Conservation (phyloP, 345 rosid genomes). For the Raphanus sativus region DNA sequence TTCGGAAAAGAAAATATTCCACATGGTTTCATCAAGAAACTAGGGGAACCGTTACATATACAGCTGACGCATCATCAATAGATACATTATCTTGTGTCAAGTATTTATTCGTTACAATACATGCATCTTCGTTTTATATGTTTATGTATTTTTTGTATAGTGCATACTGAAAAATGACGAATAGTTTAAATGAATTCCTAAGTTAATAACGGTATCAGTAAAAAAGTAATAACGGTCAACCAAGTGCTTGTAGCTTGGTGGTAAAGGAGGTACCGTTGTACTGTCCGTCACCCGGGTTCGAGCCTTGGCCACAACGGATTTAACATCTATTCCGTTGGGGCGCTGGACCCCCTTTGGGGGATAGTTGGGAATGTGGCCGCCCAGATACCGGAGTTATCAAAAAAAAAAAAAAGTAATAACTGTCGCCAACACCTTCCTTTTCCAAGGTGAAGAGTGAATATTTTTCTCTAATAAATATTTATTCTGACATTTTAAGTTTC, state of each 20-base stretch:
- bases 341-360: no score
- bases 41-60: constrained; percentile 18
- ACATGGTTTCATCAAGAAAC: constrained; percentile 34
- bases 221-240: no score
- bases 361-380: no score
- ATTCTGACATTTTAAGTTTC: no score
- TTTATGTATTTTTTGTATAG: background rate
- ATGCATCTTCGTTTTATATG: background rate
- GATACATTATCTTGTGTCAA: constrained; percentile 5
- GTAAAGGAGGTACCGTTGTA: no score
- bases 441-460: background rate
- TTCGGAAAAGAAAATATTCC: background rate
- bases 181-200: background rate
- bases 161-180: constrained; percentile 9
- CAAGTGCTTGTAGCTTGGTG: no score
- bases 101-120: background rate
- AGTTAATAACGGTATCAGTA: background rate
- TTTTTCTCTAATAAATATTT: background rate
- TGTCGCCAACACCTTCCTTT: background rate
- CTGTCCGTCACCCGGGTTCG: no score
- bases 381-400: no score
- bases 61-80: constrained; percentile 12
- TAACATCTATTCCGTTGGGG: no score
- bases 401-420: background rate
- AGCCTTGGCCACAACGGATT: no score